Conservation (phyloP, 352 stramenopile species). For the Phytophthora parvispora region DNA sequence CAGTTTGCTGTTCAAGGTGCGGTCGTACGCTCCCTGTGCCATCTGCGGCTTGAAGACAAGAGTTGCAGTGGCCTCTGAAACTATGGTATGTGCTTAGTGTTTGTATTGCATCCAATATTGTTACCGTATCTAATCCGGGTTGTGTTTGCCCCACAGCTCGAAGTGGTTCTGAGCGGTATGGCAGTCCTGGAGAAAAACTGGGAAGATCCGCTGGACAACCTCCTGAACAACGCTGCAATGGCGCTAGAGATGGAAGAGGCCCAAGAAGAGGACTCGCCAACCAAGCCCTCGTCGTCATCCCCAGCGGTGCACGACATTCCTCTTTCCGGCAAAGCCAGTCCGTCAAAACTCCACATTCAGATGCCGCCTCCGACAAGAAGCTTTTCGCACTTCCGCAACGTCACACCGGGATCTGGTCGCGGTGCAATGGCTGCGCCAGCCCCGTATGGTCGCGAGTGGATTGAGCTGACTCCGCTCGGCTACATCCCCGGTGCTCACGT, state of each 20-base stretch:
- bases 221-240: conserved; percentile 56
- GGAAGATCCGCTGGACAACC: conserved; percentile 56
- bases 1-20: conserved; percentile 66
- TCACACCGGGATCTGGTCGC: conserved; percentile 14
- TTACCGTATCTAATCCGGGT: neutral
- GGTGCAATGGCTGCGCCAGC: conserved; percentile 12
- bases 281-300: conserved; percentile 17
- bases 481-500: conserved; percentile 84
- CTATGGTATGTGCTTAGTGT: conserved; percentile 58
- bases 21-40: conserved; percentile 79
- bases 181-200: conserved; percentile 67
- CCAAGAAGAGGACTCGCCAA: conserved; percentile 14
- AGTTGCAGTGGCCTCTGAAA: conserved; percentile 78
- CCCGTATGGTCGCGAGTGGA: conserved; percentile 77
- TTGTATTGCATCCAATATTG: neutral
- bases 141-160: conserved; percentile 57
- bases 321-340: conserved; percentile 41
- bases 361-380: conserved; percentile 46
- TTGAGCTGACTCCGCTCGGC: conserved; percentile 84
- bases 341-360: conserved; percentile 52
- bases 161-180: conserved; percentile 89
- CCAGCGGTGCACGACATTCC: conserved; percentile 46
- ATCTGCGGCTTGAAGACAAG: conserved; percentile 88
- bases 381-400: conserved; percentile 46
- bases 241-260: conserved; percentile 48